Conservation (phyloP, 768 basidiomycete species). For the Phaffia tasmanica region DNA sequence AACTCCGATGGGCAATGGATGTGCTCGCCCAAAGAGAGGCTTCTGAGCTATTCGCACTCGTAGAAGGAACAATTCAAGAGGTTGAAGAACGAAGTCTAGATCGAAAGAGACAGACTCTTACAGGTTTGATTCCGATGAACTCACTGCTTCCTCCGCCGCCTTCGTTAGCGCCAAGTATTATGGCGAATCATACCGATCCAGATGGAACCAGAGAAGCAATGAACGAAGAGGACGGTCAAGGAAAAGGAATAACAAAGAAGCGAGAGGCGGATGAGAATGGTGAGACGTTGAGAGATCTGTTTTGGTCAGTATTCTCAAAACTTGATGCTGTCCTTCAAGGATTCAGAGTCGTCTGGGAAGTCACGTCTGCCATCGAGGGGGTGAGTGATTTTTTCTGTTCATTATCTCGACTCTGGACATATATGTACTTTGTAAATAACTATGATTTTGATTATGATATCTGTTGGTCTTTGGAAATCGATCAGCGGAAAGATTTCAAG, state of each 20-base stretch:
- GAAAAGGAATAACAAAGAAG: too few relatives aligned
- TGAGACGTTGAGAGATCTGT: slow-evolving; percentile 77
- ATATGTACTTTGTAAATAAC: too few relatives aligned
- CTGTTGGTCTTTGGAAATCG: not conserved
- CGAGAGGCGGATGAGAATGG: slow-evolving; percentile 57
- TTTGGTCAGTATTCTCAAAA: slow-evolving; percentile 96
- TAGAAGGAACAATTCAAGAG: slow-evolving; percentile 79
- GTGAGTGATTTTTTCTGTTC: slow-evolving; percentile 46
- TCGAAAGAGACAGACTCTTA: slow-evolving; percentile 13
- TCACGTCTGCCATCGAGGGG: slow-evolving; percentile 77
- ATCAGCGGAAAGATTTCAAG: slow-evolving; percentile 77
- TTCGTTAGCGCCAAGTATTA: not conserved
- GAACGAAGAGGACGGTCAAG: too few relatives aligned
- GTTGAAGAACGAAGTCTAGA: slow-evolving; percentile 61
- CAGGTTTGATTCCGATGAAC: not conserved
- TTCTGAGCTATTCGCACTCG: slow-evolving; percentile 67
- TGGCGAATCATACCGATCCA: not conserved
- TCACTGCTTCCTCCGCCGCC: slow-evolving; percentile 20
- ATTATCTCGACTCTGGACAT: not conserved
- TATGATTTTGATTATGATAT: slow-evolving; percentile 11
- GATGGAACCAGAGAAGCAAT: not conserved
- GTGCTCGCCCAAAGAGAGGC: slow-evolving; percentile 69
- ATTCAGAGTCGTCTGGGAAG: slow-evolving; percentile 76
- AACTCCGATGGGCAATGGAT: slow-evolving; percentile 73
- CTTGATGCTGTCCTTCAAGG: slow-evolving; percentile 87